These are phyloP conservation scores for Pythium monospermum DNA, from an alignment of 352 stramenopile genomes.

Conservation along the genomic window DNA sequence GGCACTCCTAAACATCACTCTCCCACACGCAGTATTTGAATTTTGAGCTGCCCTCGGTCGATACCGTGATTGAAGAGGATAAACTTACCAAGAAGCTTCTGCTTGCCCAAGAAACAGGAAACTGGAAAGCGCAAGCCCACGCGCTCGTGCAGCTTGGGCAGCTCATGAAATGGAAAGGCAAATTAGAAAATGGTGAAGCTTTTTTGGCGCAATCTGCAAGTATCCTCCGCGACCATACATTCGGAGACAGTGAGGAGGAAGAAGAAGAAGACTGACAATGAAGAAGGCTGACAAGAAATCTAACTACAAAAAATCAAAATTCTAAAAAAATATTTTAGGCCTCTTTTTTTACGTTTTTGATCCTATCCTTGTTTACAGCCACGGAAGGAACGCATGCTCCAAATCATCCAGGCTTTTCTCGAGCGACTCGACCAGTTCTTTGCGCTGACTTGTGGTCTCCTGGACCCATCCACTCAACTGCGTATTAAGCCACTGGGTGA, in stretches of 20 bases:
- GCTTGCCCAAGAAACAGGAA: constrained; percentile 27
- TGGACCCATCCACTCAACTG: constrained; percentile 13
- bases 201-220: constrained; percentile 49
- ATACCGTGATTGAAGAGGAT: constrained; percentile 70
- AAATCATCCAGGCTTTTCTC: constrained; percentile 9
- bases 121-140: constrained; percentile 69
- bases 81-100: constrained; percentile 57
- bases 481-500: constrained; percentile 16
- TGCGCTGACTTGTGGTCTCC: constrained; percentile 1
- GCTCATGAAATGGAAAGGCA: constrained; percentile 70
- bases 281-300: neutral
- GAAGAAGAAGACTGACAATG: constrained; percentile 3
- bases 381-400: constrained; percentile 4
- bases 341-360: too few species aligned
- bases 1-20: neutral
- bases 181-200: constrained; percentile 35
- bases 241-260: constrained; percentile 28
- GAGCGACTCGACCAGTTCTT: constrained; percentile 4
- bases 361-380: too few species aligned
- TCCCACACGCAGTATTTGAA: constrained; percentile 49
- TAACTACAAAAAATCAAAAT: too few species aligned
- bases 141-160: constrained; percentile 62
- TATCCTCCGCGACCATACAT: constrained; percentile 52
- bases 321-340: too few species aligned
- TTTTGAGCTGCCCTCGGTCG: constrained; percentile 53